Conservation (phyloP, 2,329 filamentous ascomycete species). For the Apiospora phragmitis region DNA sequence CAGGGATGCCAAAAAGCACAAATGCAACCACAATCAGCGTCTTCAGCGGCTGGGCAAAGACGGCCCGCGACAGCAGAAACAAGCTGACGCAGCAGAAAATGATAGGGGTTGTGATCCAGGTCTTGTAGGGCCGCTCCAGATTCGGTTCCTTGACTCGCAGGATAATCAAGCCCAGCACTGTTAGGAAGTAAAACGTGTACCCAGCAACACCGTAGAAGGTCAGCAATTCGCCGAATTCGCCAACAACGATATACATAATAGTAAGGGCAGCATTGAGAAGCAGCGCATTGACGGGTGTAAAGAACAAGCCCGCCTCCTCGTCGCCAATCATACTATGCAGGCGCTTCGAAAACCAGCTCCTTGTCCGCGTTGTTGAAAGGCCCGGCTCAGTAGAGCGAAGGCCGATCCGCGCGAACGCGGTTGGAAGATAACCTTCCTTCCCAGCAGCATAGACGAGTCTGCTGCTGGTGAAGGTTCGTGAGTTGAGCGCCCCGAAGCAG, state of each 20-base stretch:
- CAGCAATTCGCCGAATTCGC: constrained; percentile 87
- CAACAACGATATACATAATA: constrained; percentile 74
- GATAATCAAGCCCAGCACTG: constrained; percentile 89
- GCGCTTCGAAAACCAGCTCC: constrained; percentile 58
- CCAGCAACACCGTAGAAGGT: constrained; percentile 98
- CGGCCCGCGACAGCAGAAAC: constrained; percentile 83
- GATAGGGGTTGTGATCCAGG: constrained; percentile 95
- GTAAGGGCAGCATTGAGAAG: constrained; percentile 77
- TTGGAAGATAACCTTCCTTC: constrained; percentile 90
- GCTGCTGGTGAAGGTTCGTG: constrained; percentile 88
- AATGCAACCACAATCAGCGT: constrained; percentile 86
- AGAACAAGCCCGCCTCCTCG: constrained; percentile 78
- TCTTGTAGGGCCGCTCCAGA: constrained; percentile 87
- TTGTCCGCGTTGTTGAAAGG: constrained; percentile 46
- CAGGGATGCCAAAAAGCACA: constrained; percentile 77
- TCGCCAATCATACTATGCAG: constrained; percentile 70
- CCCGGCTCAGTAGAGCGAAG: constrained; percentile 49
- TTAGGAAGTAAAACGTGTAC: constrained; percentile 96
- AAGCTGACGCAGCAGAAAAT: constrained; percentile 98
- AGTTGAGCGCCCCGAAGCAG: constrained; percentile 94
- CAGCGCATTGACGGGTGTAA: constrained; percentile 92
- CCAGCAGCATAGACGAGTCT: constrained; percentile 91
- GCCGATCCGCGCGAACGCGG: constrained; percentile 80
- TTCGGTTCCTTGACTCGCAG: constrained; percentile 83
- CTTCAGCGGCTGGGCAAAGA: constrained; percentile 89